Percentiles rank a stretch among this genome's conserved stretches.
Conservation (phyloP, 495 filamentous ascomycete species). For the Podospora didyma region DNA sequence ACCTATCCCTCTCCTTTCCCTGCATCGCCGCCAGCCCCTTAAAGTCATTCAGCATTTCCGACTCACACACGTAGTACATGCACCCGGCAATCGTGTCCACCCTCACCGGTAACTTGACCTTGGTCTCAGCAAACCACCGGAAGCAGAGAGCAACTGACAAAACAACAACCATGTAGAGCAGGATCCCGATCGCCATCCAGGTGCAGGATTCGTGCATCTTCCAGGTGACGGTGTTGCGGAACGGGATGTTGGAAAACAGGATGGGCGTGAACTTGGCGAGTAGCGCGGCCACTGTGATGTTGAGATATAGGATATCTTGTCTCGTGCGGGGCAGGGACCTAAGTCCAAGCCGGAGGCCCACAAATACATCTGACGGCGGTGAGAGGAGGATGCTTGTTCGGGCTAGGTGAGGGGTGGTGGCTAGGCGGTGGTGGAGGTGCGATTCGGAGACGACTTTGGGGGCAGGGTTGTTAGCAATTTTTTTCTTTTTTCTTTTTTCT, state of each 20-base stretch:
- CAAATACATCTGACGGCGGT: conserved; percentile 1
- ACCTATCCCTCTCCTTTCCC: conserved; percentile 5
- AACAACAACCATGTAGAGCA: neutral
- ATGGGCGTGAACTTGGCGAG: conserved; percentile 36
- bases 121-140: neutral
- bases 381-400: neutral
- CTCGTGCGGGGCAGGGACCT: neutral
- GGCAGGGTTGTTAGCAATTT: no score
- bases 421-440: neutral
- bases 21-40: conserved; percentile 20
- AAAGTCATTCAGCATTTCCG: conserved; percentile 18
- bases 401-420: neutral
- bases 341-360: neutral
- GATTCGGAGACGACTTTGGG: neutral
- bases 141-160: neutral
- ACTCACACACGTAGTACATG: conserved; percentile 31
- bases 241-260: conserved; percentile 36
- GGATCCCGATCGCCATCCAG: conserved; percentile 26
- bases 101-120: neutral
- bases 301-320: neutral
- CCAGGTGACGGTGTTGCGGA: conserved; percentile 30
- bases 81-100: conserved; percentile 18
- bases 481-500: no score
- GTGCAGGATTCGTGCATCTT: conserved; percentile 28
- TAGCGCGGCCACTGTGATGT: conserved; percentile 31